Evolutionary conservation across 2,329 filamentous ascomycete species (phyloP), one percentile per base, ranked within the genome.

Genomic region (Claviceps sp.): DNA sequence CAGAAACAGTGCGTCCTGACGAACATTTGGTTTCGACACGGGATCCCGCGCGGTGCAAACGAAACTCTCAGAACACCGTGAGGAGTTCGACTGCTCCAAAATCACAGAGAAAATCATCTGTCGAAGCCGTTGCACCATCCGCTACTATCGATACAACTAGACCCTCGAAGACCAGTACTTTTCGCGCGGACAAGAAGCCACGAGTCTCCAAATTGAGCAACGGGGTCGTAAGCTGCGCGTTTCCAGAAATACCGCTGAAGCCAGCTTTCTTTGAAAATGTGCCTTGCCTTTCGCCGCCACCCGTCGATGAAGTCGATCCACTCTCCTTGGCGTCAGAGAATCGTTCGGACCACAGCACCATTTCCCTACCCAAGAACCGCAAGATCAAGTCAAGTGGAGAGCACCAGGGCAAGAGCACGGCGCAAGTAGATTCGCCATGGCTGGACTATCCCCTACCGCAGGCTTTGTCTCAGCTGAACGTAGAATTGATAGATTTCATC

Each of bases 401-500:
- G 5, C 55, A 59, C 37, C 50, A 57, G 16, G 53, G 55, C 20
- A 55, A 62, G 30, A 55, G 60, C 7, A 55, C 63, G 16, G 52
- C 63, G 5, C 63, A 71, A 20, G 56, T 59, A 20, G 34, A 57
- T 37, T 47, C 38, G 2, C 48, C 52, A 3, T 57, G 55, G 50
- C 42, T 59, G n/a, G 53, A 59, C 40, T 64, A 55, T 18, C 59
- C 72, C 22, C 66, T 79, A 2, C 81, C 82, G 0, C 81, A 85
- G 59, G 73, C 78, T 4, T 59, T 85, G 8, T 71, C 71, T 0
- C 67, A 65, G 2, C 67, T 85, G 3, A 74, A 75, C 52, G 67
- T 77, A 3, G 74, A 79, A 40, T 64, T 79, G 1, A 70, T 84
- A 37, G 74, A 82, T 51, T 76, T 84, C 55, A 68, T 84, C 20